These are phyloP conservation scores for Apiospora saccharicola DNA, from an alignment of 2,329 filamentous ascomycete genomes.

Conservation along the genomic window DNA sequence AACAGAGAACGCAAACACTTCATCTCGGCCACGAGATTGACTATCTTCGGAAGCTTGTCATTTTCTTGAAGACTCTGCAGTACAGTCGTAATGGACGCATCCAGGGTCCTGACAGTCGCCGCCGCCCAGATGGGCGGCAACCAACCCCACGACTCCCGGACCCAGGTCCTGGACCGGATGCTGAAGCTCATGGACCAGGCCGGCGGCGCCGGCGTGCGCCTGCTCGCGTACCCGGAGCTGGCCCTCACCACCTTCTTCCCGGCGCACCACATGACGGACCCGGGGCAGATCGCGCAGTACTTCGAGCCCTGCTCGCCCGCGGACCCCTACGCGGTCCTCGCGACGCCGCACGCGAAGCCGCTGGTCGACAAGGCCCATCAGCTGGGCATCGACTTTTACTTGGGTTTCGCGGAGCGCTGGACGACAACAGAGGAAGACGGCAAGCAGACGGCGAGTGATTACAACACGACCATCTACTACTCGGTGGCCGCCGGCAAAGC, in stretches of 20 bases:
- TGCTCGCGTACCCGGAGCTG: conserved; percentile 63
- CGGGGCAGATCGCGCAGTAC: conserved; percentile 53
- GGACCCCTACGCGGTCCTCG: conserved; percentile 43
- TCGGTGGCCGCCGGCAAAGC: conserved; percentile 50
- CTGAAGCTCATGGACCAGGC: conserved; percentile 56
- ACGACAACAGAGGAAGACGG: conserved; percentile 43
- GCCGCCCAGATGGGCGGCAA: conserved; percentile 62
- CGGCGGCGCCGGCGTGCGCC: conserved; percentile 50
- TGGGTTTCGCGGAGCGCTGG: conserved; percentile 60
- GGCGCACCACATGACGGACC: conserved; percentile 54
- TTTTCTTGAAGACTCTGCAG: not conserved
- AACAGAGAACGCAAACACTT: not conserved
- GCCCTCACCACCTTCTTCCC: conserved; percentile 66
- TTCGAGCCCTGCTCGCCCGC: conserved; percentile 56
- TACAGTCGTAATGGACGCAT: not conserved
- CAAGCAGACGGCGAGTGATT: conserved; percentile 45
- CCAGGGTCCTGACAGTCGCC: conserved; percentile 50
- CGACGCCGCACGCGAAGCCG: conserved; percentile 52
- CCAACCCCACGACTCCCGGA: conserved; percentile 48
- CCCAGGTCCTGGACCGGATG: conserved; percentile 55
- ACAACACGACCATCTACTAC: conserved; percentile 61
- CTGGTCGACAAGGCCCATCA: conserved; percentile 57
- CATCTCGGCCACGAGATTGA: no score
- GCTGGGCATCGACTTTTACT: conserved; percentile 56
- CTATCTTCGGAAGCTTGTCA: not conserved